Evolutionary conservation across 345 rosid species (phyloP).

Genomic region (Salix suchowensis): DNA sequence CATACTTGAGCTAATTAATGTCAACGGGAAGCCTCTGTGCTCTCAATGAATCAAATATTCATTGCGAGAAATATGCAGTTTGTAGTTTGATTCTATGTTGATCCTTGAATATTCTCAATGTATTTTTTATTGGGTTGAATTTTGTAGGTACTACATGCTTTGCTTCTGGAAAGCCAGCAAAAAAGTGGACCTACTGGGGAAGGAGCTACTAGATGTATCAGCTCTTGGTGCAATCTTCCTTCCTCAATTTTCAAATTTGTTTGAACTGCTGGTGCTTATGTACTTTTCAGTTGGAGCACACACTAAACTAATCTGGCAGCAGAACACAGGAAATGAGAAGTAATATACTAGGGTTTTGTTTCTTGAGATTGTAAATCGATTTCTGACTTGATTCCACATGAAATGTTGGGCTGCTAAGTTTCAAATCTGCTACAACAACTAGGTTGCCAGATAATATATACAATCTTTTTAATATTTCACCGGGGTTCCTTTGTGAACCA

Average conservation of each 20-base stretch:
- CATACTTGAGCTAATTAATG: too few species aligned
- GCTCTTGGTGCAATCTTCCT: background rate
- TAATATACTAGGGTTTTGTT: background rate
- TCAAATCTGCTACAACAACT: background rate
- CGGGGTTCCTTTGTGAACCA: background rate
- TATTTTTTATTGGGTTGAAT: background rate
- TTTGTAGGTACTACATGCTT: slow-evolving; percentile 72
- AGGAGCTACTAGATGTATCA: slow-evolving; percentile 62
- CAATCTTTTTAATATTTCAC: background rate
- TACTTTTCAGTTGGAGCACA: too few species aligned
- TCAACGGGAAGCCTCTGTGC: too few species aligned
- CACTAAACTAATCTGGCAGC: background rate
- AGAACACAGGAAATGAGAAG: background rate
- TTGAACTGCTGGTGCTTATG: background rate
- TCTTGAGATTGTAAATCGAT: background rate
- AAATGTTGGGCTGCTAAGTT: background rate
- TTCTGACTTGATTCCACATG: background rate
- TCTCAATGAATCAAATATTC: too few species aligned
- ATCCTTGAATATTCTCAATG: background rate
- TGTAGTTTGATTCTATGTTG: background rate
- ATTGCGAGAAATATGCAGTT: too few species aligned
- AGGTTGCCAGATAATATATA: background rate
- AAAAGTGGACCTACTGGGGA: slow-evolving; percentile 95
- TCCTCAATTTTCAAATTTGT: background rate
- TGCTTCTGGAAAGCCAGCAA: slow-evolving; percentile 91